These are phyloP conservation scores for Onygenales sp. DNA, from an alignment of 2,329 filamentous ascomycete species.

Conservation along the genomic window DNA sequence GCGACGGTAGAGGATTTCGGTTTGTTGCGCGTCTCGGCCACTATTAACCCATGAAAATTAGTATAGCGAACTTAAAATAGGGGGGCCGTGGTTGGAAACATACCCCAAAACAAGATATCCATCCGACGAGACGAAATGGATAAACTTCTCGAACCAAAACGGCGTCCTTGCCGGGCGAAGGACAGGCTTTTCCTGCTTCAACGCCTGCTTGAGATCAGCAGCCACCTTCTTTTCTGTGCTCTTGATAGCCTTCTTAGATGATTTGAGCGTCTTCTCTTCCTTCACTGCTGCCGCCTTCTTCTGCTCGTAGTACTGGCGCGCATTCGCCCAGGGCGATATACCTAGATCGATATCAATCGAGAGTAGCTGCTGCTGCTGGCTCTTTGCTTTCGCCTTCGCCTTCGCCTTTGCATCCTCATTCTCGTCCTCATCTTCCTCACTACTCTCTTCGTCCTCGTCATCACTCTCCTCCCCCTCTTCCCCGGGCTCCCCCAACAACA, in stretches of 20 bases:
- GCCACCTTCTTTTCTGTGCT: constrained; percentile 83
- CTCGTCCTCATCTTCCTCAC: constrained; percentile 37
- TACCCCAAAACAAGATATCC: constrained; percentile 79
- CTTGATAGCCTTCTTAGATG: constrained; percentile 74
- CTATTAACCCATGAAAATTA: constrained; percentile 14
- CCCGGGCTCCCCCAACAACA: constrained; percentile 64
- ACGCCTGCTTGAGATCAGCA: constrained; percentile 71
- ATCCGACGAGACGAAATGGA: constrained; percentile 91
- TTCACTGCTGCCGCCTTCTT: constrained; percentile 76
- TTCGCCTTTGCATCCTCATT: constrained; percentile 15
- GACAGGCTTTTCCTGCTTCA: constrained; percentile 87
- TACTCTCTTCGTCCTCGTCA: constrained; percentile 40
- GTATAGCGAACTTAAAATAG: not conserved
- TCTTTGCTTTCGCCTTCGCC: constrained; percentile 13
- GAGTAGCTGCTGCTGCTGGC: constrained; percentile 40
- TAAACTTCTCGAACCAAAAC: constrained; percentile 96
- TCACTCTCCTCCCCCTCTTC: constrained; percentile 48
- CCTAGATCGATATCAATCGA: constrained; percentile 76
- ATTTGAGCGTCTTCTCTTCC: constrained; percentile 73
- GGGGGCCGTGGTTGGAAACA: constrained; percentile 7
- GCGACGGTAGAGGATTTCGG: constrained; percentile 80
- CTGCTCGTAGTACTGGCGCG: constrained; percentile 84
- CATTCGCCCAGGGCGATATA: constrained; percentile 79
- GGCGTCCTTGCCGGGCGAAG: constrained; percentile 72
- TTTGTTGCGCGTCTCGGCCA: constrained; percentile 80